Base-by-base conservation (phyloP, 257 asterid genomes). In the Scutellaria minor region DNA sequence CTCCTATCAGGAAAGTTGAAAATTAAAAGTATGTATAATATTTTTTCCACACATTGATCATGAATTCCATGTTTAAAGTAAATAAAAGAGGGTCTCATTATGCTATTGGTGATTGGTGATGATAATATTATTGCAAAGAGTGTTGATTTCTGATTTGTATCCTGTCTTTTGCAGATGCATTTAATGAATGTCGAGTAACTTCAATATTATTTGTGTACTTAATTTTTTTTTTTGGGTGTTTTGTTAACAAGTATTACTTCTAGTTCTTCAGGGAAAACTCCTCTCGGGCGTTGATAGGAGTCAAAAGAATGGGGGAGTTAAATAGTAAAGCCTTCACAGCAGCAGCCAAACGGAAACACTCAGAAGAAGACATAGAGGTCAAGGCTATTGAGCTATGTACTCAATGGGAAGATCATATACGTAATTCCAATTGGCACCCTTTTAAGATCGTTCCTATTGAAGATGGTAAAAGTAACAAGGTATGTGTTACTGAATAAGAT, bases 361-460 rank as follows among this genome's bases (percentile, higher is more conserved):
- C 13, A 13, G 86, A 55, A 7, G 80, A 62, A 3, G 89, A 85
- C 39, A 82, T 80, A 9, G 87, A 86, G 66, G 80, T 56, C 44
- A 68, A 41, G 42, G 81, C 79, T 62, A 81, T 78, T 50, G 87
- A 81, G 71, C 63, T 86, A 76, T 83, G 86, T 77, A 77, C 87
- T 7, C 54, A 82, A 60, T 89, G 96, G 97, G 86, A 87, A 57
- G 84, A 83, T 59, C 73, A 80, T 86, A 79, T 89, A 24, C 79
- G 83, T 74, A 82, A 89, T 84, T 75, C 91, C 35, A 86, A 76
- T 53, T 89, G 97, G 97, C 87, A 87, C 80, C 97, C 96, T 67
- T 81, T 77, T 63, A 77, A 56, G 75, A 22, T 41, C 45, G 64
- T 73, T 51, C 64, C 68, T 12, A n/a, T n/a, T 44, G 75, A 53